phyloP scores from a whole-genome alignment of 441 rosid species.

The Populus hybrid region DNA sequence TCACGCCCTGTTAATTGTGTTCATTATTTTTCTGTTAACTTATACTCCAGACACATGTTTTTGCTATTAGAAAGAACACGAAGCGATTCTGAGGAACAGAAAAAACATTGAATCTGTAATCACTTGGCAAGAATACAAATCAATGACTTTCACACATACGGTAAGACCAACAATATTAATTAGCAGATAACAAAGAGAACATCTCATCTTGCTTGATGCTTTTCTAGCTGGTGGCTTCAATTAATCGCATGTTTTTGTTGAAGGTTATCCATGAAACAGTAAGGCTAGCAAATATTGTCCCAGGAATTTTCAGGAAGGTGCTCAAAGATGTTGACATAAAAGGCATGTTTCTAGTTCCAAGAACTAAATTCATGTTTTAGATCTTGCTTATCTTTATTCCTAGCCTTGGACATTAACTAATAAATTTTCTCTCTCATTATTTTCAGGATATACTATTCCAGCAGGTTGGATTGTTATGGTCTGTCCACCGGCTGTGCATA shows the following conservation, averaged over 20 bases:
- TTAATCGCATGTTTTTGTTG: background rate
- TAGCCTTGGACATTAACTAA: background rate
- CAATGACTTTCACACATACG: conserved; percentile 48
- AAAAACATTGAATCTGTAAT: conserved; percentile 24
- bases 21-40: background rate
- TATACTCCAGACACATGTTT: background rate
- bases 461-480: conserved; percentile 46
- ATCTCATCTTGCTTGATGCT: too few relatives aligned
- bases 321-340: conserved; percentile 37
- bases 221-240: too few relatives aligned
- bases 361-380: background rate
- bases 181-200: too few relatives aligned
- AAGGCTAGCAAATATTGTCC: conserved; percentile 43
- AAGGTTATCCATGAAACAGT: conserved; percentile 50
- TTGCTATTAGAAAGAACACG: conserved; percentile 40
- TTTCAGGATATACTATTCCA: conserved; percentile 43
- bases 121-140: conserved; percentile 49
- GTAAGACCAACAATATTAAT: conserved; percentile 12
- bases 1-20: too few relatives aligned
- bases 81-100: conserved; percentile 32
- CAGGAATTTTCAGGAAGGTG: conserved; percentile 44
- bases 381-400: background rate
- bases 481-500: conserved; percentile 34
- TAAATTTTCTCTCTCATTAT: too few relatives aligned
- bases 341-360: conserved; percentile 20